phyloP scores from a whole-genome alignment of 345 rosid species.

The Tarenaya hassleriana region DNA sequence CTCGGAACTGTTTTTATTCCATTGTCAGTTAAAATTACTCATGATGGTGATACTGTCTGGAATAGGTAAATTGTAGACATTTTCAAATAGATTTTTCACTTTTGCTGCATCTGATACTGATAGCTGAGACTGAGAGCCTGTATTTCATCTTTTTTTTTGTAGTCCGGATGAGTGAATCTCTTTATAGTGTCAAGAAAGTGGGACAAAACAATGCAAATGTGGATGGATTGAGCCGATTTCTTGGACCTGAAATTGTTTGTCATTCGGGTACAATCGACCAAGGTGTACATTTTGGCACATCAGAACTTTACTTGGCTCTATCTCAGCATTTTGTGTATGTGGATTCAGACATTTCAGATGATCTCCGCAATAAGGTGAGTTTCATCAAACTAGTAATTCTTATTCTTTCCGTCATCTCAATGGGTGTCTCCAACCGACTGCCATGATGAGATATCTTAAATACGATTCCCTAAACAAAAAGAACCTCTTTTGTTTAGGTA shows the following conservation, averaged over 20 bases:
- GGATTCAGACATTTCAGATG: conserved; percentile 64
- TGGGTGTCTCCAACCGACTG: conserved; percentile 3
- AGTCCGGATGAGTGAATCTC: conserved; percentile 89
- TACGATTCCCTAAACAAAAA: not conserved
- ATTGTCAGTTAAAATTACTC: no score
- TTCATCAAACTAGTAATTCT: not conserved
- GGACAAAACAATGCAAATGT: conserved; percentile 34
- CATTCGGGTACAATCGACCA: conserved; percentile 50
- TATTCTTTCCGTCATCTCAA: not conserved
- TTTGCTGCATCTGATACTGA: conserved; percentile 2
- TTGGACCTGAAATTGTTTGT: conserved; percentile 50
- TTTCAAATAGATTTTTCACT: not conserved
- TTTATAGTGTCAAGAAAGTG: conserved; percentile 55
- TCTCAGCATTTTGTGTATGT: conserved; percentile 49
- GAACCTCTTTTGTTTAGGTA: conserved; percentile 44
- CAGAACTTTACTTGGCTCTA: conserved; percentile 35
- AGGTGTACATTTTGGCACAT: conserved; percentile 37
- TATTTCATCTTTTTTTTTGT: conserved; percentile 21
- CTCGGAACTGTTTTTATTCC: no score
- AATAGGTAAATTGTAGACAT: not conserved
- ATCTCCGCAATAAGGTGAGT: conserved; percentile 58
- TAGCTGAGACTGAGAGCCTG: conserved; percentile 11
- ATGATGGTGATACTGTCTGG: no score
- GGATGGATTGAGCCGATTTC: conserved; percentile 41
- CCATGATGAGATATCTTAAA: conserved; percentile 3